Evolutionary conservation across 1,139 yeast genomes (phyloP), one percentile per base, ranked within the genome.

Genomic region (Kluyveromyces sp.): DNA sequence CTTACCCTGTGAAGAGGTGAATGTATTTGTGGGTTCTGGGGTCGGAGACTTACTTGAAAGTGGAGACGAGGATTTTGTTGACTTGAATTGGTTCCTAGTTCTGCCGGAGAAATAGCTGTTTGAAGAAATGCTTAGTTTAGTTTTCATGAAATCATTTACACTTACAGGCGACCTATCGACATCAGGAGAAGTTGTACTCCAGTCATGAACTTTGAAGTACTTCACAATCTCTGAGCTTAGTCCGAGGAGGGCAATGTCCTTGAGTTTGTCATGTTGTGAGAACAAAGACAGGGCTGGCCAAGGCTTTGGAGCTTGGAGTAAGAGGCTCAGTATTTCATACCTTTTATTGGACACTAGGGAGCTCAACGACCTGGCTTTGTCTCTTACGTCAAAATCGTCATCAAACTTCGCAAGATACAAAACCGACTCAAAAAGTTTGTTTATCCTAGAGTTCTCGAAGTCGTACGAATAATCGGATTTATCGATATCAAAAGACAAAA

Each of bases 291-390:
- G 39, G 34, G 36, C 51, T 1, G 86, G 84, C 42, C 80, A 66
- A 0, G 85, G 87, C 55, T 89, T 88, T 2, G 94, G 87, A 0
- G 85, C 92, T 57, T 88, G 95, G 32, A 92, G 71, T 45, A 92
- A 70, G 36, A 94, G 69, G 0, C 84, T 72, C 0, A 94, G 92
- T 51, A 94, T 68, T 49, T 80, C 79, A 36, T 65, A 64, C 43
- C 73, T 71, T 53, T 60, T 51, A 43, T 66, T 47, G 26, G 60
- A 56, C 49, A 67, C 50, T 73, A 70, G 39, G 73, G 73, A 75
- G 32, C 76, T 69, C 36, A 87, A 70, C 70, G 83, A 73, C 50
- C 98, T 72, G 0, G 95, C 86, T 46, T 94, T 73, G 58, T 94
- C 98, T 49, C 98, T 73, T 0, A 86, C 77, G 58, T 87, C 96